Evolutionary conservation across 768 basidiomycete species (phyloP), one percentile per base, ranked within the genome.

Genomic region (Boletus pseudopeckii): DNA sequence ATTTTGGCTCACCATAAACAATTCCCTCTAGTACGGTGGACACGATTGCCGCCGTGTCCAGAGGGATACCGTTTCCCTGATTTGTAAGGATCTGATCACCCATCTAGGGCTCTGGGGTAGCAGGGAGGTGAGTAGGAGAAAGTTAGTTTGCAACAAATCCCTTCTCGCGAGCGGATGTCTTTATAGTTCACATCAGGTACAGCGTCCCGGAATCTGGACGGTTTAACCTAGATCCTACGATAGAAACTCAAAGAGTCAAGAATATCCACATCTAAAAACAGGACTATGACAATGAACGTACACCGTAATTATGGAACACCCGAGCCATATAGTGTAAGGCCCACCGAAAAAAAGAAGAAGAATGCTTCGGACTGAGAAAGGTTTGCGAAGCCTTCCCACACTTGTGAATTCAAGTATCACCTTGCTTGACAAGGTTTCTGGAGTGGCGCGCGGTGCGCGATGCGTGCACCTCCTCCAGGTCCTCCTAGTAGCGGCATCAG

Each of bases 1-100:
- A 5, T 13, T 18, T 24, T 4, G 13, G 24, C 36, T 37, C 22
- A 48, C 46, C 22, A 24, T n/a, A 36, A 7, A 37, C 3, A 26
- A 26, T 26, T 9, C n/a, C 46, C 7, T 48, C 24, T 14, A 26
- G 36, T 3, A n/a, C 33, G 11, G 11, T 64, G 26, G 67, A 67
- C 13, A 69, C 36, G 11, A 67, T 51, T 17, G 54, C 57, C 5
- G 59, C 63, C 18, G 61, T 60, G 45, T 69, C 64, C 11, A 63
- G 53, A 40, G 54, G 45, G 39, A 59, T 46, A 46, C 58, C 53
- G 9, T 48, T 50, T 28, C 43, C 41, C 32, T 44, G n/a, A n/a
- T 7, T 3, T 33, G 26, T 34, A 46, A 7, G 22, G 13, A 24
- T 1, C 9, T 17, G 10, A 46, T 15, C 14, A 15, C 24, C 14